Evolutionary conservation across 768 basidiomycete genomes (phyloP), one percentile per base, ranked within the genome.

Genomic region (Suillus weaverae): DNA sequence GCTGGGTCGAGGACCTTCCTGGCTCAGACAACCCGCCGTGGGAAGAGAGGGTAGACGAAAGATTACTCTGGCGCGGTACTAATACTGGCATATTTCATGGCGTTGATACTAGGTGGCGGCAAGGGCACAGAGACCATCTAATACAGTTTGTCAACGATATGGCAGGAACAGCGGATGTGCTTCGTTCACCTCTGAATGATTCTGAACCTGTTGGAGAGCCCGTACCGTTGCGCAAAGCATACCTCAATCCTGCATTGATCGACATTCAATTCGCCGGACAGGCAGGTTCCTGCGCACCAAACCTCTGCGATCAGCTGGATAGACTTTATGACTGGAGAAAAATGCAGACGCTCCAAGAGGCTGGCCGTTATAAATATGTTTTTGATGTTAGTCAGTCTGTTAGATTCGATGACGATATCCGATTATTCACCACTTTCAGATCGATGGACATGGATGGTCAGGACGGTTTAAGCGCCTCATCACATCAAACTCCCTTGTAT

Each of bases 11-110:
- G 8, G 82, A 82, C 6, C 70, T 71, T 11, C 76, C 80, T 7
- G 77, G 77, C 3, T 72, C 72, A 3, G 79, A 87, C 67, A 86
- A 91, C 73, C 83, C 88, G 10, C 81, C 80, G 0, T 94, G 89
- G 85, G 84, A 86, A 18, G 79, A 83, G 38, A 92, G 89, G 77
- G 35, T 76, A 1, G 84, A 89, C 71, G 85, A 89, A 65, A 77
- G 84, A 4, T 67, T 92, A 20, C 78, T 86, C 46, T 93, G 92
- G 92, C 81, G 92, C 46, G 92, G 92, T 4, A 85, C 85, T 48
- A 90, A 86, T 53, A 92, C 91, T 0, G 92, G 91, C 11, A 89
- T 86, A 22, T 77, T 68, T 60, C 81, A 84, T 41, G 70, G 75
- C 16, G 62, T 70, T 2, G 62, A 68, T 1, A 76, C 80, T 9